Percentiles rank a stretch among this genome's conserved stretches.
Conservation (phyloP, 441 rosid species). For the Breynia disticha region DNA sequence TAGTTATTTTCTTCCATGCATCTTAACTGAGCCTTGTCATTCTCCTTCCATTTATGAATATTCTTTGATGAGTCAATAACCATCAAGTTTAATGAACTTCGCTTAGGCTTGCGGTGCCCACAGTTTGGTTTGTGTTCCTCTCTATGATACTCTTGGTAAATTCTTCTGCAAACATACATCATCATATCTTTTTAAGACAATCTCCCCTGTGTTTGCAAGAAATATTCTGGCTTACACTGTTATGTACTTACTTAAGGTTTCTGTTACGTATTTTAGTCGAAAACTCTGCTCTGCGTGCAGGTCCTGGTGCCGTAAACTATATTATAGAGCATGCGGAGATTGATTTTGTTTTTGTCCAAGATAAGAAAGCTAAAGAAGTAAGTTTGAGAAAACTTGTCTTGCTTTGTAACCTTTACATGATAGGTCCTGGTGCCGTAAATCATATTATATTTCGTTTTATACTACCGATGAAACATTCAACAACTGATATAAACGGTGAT, state of each 20-base stretch:
- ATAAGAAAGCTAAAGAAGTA: slow-evolving; percentile 68
- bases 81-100: slow-evolving; percentile 10
- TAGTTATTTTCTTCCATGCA: too few relatives aligned
- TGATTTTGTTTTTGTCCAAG: slow-evolving; percentile 71
- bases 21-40: background rate
- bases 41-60: background rate
- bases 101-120: slow-evolving; percentile 74
- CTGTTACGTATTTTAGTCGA: background rate
- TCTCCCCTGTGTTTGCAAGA: too few relatives aligned
- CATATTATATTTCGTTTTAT: too few relatives aligned
- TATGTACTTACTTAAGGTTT: too few relatives aligned
- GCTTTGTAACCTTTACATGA: slow-evolving; percentile 6
- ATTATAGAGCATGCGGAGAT: slow-evolving; percentile 81
- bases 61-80: slow-evolving; percentile 4
- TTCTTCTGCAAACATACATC: background rate
- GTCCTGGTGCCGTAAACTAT: slow-evolving; percentile 71
- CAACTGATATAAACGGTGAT: slow-evolving; percentile 10
- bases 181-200: too few relatives aligned
- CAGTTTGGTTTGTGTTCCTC: slow-evolving; percentile 80
- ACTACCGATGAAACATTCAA: too few relatives aligned
- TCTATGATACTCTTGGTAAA: slow-evolving; percentile 93
- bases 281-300: slow-evolving; percentile 32
- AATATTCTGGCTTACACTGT: too few relatives aligned
- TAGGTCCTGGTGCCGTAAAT: too few relatives aligned
- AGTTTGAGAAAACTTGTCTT: slow-evolving; percentile 11